These are phyloP conservation scores for Rhizomucor miehei DNA, from an alignment of 371 early-diverging fungal genomes.

Conservation along the genomic window DNA sequence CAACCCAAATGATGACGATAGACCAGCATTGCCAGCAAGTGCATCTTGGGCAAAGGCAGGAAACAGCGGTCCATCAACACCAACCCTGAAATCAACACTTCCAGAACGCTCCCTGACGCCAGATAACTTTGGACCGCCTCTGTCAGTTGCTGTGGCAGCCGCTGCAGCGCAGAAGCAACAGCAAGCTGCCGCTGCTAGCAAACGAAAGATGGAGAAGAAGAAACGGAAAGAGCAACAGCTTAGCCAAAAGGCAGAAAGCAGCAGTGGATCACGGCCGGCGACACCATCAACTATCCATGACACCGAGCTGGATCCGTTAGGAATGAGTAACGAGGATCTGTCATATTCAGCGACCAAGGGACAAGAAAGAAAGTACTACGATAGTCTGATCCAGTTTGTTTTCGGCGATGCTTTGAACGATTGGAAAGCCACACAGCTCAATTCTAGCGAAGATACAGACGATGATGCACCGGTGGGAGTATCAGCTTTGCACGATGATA, in stretches of 20 bases:
- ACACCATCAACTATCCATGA: slow-evolving; percentile 11
- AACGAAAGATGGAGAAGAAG: slow-evolving; percentile 42
- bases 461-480: slow-evolving; percentile 38
- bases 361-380: slow-evolving; percentile 6
- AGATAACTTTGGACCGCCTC: slow-evolving; percentile 50
- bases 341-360: neutral
- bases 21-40: slow-evolving; percentile 60
- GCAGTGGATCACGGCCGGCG: slow-evolving; percentile 14
- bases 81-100: slow-evolving; percentile 26
- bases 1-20: slow-evolving; percentile 26
- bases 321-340: slow-evolving; percentile 2
- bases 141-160: slow-evolving; percentile 52
- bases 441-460: slow-evolving; percentile 6
- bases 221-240: slow-evolving; percentile 35
- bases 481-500: slow-evolving; percentile 22
- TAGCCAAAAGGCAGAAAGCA: slow-evolving; percentile 22
- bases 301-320: neutral
- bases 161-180: slow-evolving; percentile 45
- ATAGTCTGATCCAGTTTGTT: slow-evolving; percentile 36
- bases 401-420: slow-evolving; percentile 37
- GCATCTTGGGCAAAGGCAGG: slow-evolving; percentile 63
- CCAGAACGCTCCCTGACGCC: slow-evolving; percentile 39
- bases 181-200: slow-evolving; percentile 24
- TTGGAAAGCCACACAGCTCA: slow-evolving; percentile 12
- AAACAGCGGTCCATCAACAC: slow-evolving; percentile 46